A percentile compares a stretch with the other conserved stretches of the same genome.
These are phyloP conservation scores for Ammopiptanthus mongolicus DNA, from an alignment of 306 rosid genomes.

Conservation along the genomic window DNA sequence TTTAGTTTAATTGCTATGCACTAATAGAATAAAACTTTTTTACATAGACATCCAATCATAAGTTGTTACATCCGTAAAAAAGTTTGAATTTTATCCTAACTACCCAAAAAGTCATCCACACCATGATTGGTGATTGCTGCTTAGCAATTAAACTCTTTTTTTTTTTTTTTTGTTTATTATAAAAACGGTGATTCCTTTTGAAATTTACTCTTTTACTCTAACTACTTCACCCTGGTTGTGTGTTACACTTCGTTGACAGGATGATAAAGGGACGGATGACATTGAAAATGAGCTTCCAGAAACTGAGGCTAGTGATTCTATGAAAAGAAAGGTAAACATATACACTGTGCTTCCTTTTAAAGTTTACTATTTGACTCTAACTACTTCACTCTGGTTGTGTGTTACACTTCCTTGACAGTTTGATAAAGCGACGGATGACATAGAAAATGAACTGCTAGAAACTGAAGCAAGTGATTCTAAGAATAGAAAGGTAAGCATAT, in stretches of 20 bases:
- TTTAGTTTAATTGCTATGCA: too few species aligned
- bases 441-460: constrained; percentile 35
- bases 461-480: constrained; percentile 32
- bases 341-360: not conserved
- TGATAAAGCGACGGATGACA: constrained; percentile 25
- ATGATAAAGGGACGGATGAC: constrained; percentile 23
- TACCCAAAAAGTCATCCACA: too few species aligned
- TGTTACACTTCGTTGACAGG: constrained; percentile 32
- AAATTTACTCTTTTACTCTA: not conserved
- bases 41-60: too few species aligned
- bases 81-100: too few species aligned
- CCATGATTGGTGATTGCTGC: too few species aligned
- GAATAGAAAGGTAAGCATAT: constrained; percentile 40
- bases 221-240: not conserved
- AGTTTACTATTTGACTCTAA: not conserved
- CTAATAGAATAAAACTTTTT: too few species aligned
- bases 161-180: not conserved
- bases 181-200: not conserved
- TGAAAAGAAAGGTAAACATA: constrained; percentile 13
- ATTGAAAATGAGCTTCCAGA: constrained; percentile 36
- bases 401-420: constrained; percentile 28
- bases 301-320: constrained; percentile 30
- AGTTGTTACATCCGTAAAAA: too few species aligned
- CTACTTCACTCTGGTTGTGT: not conserved
- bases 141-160: too few species aligned